These are phyloP conservation scores for Dactylorhiza incarnata DNA, from an alignment of 106 monocot species.

Conservation along the genomic window DNA sequence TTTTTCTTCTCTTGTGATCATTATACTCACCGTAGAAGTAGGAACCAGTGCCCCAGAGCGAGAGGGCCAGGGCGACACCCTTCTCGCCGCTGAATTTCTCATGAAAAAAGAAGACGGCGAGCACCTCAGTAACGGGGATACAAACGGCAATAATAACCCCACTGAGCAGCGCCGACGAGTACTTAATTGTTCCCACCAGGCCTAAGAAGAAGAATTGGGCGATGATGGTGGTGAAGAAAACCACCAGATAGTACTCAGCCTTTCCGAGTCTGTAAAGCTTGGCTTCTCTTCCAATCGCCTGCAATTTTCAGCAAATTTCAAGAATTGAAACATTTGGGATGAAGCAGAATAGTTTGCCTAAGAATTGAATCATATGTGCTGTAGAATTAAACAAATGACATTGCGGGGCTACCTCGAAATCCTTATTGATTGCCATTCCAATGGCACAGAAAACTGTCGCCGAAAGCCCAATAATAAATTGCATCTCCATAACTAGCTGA, in stretches of 20 bases:
- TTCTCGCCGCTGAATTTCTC: conserved; percentile 41
- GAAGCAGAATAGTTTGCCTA: neutral
- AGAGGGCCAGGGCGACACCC: conserved; percentile 45
- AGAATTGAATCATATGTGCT: neutral
- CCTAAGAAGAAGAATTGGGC: conserved; percentile 51
- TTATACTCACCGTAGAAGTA: conserved; percentile 52
- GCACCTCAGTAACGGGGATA: conserved; percentile 50
- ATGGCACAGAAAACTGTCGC: conserved; percentile 24
- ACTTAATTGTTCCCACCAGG: conserved; percentile 41
- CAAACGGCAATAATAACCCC: conserved; percentile 44
- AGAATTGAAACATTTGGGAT: neutral
- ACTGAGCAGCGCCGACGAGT: conserved; percentile 48
- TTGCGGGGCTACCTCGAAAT: conserved; percentile 18
- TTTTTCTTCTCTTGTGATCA: conserved; percentile 12
- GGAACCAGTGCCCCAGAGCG: conserved; percentile 46
- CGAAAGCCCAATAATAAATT: conserved; percentile 13
- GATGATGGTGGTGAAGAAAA: conserved; percentile 21
- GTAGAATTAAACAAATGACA: neutral
- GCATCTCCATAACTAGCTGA: conserved; percentile 10
- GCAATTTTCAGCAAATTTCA: neutral
- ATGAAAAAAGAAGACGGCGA: conserved; percentile 37
- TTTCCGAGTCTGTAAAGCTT: conserved; percentile 30
- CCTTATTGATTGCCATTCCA: conserved; percentile 20
- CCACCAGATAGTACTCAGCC: conserved; percentile 46
- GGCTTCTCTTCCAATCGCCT: conserved; percentile 51